Evolutionary conservation across 2,329 filamentous ascomycete genomes (phyloP), one percentile per base, ranked within the genome.

Genomic region (Exophiala oligosperma): DNA sequence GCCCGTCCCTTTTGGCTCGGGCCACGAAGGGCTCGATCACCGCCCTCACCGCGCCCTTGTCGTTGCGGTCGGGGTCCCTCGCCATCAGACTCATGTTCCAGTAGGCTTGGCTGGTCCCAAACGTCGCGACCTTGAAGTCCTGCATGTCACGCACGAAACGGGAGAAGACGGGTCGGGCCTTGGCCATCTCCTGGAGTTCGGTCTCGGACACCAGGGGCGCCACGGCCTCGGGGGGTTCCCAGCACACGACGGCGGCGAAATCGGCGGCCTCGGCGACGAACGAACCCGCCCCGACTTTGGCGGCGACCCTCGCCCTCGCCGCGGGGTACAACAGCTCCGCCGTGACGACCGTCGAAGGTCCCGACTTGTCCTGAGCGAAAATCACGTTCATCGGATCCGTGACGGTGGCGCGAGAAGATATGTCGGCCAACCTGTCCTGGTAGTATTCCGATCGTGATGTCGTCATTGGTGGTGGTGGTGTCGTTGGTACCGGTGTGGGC

Each of bases 1-100:
- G 24, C 9, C 28, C 47, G 14, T 64, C 60, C 12, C 52, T 21
- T 17, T 51, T 61, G 3, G 60, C 63, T 40, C 52, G 40, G 21
- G 48, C 40, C 37, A 66, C 50, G 29, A 57, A 64, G 11, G 62
- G 62, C 53, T 64, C 60, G 26, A 66, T 64, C 23, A 66, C 59
- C 14, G 63, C 63, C 24, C 64, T 57, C 17, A 65, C 62, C 2
- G 60, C 62, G 17, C 64, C 64, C 46, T 52, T 62, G 40, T 59
- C 57, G 49, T 44, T 57, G 17, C 59, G 46, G 11, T 56, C 29
- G 14, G 62, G 62, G 52, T 64, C 60, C 23, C 60, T 50, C 44
- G 62, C 60, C 62, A 64, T 64, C 40, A 64, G 41, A 26, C 51
- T 55, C 46, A 64, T 43, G 28, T 47, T 49, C 60, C 60, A 64